These are phyloP conservation scores for Nicotiana benthamiana DNA, from an alignment of 257 asterid genomes.

Conservation along the genomic window DNA sequence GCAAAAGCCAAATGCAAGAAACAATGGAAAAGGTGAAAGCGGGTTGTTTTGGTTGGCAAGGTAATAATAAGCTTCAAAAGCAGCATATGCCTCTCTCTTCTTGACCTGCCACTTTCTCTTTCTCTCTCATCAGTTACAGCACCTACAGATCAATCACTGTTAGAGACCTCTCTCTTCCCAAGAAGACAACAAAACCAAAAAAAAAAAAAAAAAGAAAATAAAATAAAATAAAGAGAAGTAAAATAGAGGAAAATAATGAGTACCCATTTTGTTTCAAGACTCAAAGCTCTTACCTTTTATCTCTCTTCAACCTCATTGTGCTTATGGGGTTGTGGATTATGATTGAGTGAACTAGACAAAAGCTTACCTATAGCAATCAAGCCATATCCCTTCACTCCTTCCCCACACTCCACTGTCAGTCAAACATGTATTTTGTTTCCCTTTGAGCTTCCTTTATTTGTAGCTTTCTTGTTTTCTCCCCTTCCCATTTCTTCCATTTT, in stretches of 20 bases:
- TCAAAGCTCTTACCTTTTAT: constrained; percentile 5
- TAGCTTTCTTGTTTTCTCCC: constrained; percentile 8
- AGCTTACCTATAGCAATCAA: constrained; percentile 19
- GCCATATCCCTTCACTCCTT: constrained; percentile 25
- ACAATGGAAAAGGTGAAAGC: constrained; percentile 44
- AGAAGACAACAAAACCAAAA: not conserved
- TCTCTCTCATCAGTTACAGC: constrained; percentile 13
- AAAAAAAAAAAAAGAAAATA: constrained; percentile 3
- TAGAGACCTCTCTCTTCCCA: constrained; percentile 10
- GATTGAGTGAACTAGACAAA: constrained; percentile 60
- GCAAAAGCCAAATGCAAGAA: constrained; percentile 40
- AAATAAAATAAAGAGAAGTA: constrained; percentile 10
- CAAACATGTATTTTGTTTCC: constrained; percentile 27
- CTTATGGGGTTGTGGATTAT: constrained; percentile 49
- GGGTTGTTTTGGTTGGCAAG: constrained; percentile 25
- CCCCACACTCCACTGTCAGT: constrained; percentile 39
- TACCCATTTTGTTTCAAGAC: constrained; percentile 2
- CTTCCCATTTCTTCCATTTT: not conserved
- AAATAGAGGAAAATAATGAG: not conserved
- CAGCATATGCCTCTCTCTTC: constrained; percentile 33
- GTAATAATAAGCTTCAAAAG: constrained; percentile 52
- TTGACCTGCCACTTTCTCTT: constrained; percentile 24
- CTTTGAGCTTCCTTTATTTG: constrained; percentile 12
- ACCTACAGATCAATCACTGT: constrained; percentile 19
- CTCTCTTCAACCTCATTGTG: constrained; percentile 45